Conservation (phyloP, 352 stramenopile genomes). For the Globisporangium carolinianum region DNA sequence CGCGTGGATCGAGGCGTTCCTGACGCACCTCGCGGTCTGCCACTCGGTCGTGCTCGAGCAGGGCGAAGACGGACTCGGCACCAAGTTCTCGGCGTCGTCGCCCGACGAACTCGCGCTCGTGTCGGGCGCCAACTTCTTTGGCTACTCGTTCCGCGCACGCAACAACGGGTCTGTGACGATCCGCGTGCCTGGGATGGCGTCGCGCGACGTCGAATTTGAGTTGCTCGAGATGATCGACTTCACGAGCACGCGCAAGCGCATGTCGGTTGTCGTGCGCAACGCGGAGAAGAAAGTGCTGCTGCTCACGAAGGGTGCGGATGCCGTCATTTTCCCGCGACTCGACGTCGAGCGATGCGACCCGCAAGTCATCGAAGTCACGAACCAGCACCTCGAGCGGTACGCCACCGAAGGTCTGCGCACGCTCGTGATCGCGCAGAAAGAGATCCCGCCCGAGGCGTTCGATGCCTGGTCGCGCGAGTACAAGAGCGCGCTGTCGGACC, state of each 20-base stretch:
- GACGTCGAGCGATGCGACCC: constrained; percentile 29
- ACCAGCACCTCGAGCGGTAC: constrained; percentile 78
- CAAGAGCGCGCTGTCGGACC: constrained; percentile 58
- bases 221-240: constrained; percentile 97
- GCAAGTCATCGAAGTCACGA: constrained; percentile 54
- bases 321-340: constrained; percentile 69
- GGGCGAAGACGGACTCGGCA: constrained; percentile 20
- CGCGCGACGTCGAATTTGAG: constrained; percentile 52
- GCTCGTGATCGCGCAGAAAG: constrained; percentile 83
- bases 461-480: constrained; percentile 70
- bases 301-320: constrained; percentile 82
- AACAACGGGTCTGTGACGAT: constrained; percentile 64
- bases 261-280: constrained; percentile 95
- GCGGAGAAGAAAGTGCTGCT: constrained; percentile 58
- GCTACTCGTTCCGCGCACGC: constrained; percentile 62
- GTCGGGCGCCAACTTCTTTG: constrained; percentile 74
- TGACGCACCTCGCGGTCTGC: constrained; percentile 75
- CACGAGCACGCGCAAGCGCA: constrained; percentile 96
- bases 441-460: constrained; percentile 60
- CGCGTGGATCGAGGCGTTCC: constrained; percentile 73
- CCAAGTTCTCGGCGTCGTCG: constrained; percentile 73
- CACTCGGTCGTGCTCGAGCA: constrained; percentile 83
- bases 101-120: constrained; percentile 79
- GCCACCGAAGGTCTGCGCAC: constrained; percentile 83
- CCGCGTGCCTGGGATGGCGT: constrained; percentile 17